These are phyloP conservation scores for Lentinula raphanica DNA, from an alignment of 768 basidiomycete species.

Conservation along the genomic window DNA sequence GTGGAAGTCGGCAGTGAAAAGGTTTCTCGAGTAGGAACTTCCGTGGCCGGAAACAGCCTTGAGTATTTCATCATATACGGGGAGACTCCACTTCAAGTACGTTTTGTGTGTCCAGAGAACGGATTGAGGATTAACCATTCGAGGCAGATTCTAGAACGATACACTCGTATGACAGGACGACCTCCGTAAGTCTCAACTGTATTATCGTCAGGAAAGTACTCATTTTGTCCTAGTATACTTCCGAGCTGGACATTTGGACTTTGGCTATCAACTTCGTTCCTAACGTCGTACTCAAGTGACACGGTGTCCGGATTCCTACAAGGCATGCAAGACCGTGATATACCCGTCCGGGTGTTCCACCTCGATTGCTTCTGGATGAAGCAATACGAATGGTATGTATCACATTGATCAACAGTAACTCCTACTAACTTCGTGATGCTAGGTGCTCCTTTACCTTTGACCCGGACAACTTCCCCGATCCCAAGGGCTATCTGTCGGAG, in stretches of 20 bases:
- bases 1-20: constrained; percentile 68
- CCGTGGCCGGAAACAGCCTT: constrained; percentile 55
- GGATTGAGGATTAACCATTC: not conserved
- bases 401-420: not conserved
- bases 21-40: constrained; percentile 52
- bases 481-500: constrained; percentile 54
- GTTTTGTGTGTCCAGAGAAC: constrained; percentile 11
- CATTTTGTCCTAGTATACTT: constrained; percentile 41
- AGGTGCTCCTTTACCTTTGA: constrained; percentile 77
- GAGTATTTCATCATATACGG: constrained; percentile 75
- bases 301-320: constrained; percentile 68
- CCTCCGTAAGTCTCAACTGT: constrained; percentile 38
- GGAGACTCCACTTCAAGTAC: constrained; percentile 55
- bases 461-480: constrained; percentile 71
- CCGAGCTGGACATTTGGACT: constrained; percentile 75
- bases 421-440: constrained; percentile 14
- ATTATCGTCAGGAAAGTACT: constrained; percentile 12
- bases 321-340: constrained; percentile 62
- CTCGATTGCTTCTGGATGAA: constrained; percentile 78
- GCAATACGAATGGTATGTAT: constrained; percentile 53
- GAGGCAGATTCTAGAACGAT: constrained; percentile 50
- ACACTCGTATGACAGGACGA: constrained; percentile 59
- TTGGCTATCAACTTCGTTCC: constrained; percentile 75
- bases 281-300: constrained; percentile 61
- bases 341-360: constrained; percentile 68